Conservation (phyloP, 176 grass and related monocot genomes). For the Rhynchospora pubera region DNA sequence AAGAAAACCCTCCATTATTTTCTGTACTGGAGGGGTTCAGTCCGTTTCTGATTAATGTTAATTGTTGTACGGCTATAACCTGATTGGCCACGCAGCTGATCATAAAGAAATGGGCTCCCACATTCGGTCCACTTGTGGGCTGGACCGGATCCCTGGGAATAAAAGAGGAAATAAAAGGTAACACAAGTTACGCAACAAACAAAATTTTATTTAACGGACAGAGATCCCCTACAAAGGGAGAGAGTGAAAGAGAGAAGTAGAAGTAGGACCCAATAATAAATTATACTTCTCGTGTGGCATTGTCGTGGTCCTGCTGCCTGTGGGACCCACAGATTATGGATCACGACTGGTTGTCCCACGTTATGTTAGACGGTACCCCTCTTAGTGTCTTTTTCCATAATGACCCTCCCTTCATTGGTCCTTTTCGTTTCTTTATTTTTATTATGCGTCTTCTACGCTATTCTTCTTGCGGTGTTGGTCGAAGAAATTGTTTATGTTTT, state of each 20-base stretch:
- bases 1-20: not conserved
- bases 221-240: not conserved
- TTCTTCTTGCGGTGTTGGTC: not conserved
- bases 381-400: not conserved
- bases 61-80: not conserved
- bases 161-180: not conserved
- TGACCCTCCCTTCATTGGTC: not conserved
- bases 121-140: not conserved
- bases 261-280: not conserved
- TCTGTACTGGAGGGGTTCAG: not conserved
- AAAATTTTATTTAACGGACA: not conserved
- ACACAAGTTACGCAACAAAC: not conserved
- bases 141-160: not conserved
- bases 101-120: not conserved
- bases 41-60: not conserved
- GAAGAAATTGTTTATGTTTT: not conserved
- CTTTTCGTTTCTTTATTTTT: not conserved
- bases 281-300: conserved; percentile 4
- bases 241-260: not conserved
- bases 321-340: not conserved
- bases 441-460: not conserved
- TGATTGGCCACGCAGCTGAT: not conserved
- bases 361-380: not conserved
- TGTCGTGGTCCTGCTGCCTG: not conserved
- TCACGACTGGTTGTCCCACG: conserved; percentile 7